Conservation (phyloP, 2,329 filamentous ascomycete species). For the Rugonectria rugulosa region DNA sequence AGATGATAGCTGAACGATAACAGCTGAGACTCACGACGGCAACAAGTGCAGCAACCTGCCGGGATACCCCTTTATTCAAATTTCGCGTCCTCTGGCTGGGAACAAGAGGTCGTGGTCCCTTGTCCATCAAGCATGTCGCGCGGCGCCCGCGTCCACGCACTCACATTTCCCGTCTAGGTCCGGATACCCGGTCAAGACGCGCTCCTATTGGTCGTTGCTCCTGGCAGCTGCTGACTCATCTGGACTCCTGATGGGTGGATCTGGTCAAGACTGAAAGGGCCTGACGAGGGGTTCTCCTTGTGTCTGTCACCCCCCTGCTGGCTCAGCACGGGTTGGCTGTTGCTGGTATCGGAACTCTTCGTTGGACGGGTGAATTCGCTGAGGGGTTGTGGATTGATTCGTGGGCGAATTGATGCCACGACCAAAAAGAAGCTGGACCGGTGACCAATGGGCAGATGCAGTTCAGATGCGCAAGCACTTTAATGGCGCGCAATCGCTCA, state of each 20-base stretch:
- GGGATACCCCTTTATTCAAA: constrained; percentile 13
- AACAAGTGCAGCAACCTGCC: neutral
- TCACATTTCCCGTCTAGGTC: constrained; percentile 7
- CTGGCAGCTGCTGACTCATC: constrained; percentile 12
- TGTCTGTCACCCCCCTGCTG: too few relatives aligned
- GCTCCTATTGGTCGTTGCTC: constrained; percentile 4
- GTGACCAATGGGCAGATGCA: neutral
- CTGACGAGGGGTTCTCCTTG: neutral
- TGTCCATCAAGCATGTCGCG: constrained; percentile 1
- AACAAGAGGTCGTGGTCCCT: neutral
- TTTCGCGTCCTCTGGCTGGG: constrained; percentile 10
- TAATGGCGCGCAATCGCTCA: neutral
- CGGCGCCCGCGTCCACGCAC: too few relatives aligned
- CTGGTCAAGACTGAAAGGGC: neutral
- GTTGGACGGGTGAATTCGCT: constrained; percentile 7
- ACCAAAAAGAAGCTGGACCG: neutral
- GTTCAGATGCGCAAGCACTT: constrained; percentile 3
- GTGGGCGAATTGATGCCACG: neutral
- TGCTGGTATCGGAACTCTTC: too few relatives aligned
- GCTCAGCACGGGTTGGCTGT: too few relatives aligned
- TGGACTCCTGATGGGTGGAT: neutral
- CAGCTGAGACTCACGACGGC: neutral
- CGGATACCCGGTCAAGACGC: constrained; percentile 9
- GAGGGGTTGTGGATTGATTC: constrained; percentile 1
- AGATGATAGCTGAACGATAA: constrained; percentile 6